Evolutionary conservation across 768 basidiomycete genomes (phyloP), one percentile per base, ranked within the genome.

Genomic region (Cubamyces lactineus): DNA sequence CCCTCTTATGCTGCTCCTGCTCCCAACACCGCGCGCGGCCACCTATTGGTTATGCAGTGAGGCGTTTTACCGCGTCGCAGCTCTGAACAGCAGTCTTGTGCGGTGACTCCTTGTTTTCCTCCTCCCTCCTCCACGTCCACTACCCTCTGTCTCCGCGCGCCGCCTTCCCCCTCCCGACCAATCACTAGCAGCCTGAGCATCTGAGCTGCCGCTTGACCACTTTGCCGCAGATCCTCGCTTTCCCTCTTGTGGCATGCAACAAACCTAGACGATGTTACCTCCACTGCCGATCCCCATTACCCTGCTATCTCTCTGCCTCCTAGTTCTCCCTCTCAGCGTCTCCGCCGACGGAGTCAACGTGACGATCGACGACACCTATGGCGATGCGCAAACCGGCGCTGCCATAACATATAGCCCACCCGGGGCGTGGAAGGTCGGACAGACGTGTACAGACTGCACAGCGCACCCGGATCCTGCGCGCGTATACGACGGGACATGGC

Each of bases 401-500:
- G 28, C 17, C 23, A 38, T 61, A 23, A 39, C 38, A 4, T 65
- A 65, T 34, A 34, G n/a, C 15, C 64, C 64, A 5, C 2, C 39
- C n/a, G 57, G 40, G n/a, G 45, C 24, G 5, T 63, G 64, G 62
- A 59, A 48, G 1, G 30, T 15, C 8, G 57, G 57, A 8, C 64
- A 56, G 28, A 23, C 24, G 19, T 65, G 65, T 47, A 54, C 55
- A 9, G 49, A 30, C 9, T 65, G 62, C 46, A 53, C 43, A 7
- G 59, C 61, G 28, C 38, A 57, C 1, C 52, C 60, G 8, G 57
- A 64, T 21, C 3, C 59, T 17, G n/a, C 30, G 13, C 23, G n/a
- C 8, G 52, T 53, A 3, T 53, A 61, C 48, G 21, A 56, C n/a
- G n/a, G 41, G 5, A 67, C 63, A 6, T 67, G 66, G 66, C 62